Percentiles rank a stretch among this genome's conserved stretches.
phyloP scores from a whole-genome alignment of 2,329 filamentous ascomycete genomes.

The Penicillium verrucosum region DNA sequence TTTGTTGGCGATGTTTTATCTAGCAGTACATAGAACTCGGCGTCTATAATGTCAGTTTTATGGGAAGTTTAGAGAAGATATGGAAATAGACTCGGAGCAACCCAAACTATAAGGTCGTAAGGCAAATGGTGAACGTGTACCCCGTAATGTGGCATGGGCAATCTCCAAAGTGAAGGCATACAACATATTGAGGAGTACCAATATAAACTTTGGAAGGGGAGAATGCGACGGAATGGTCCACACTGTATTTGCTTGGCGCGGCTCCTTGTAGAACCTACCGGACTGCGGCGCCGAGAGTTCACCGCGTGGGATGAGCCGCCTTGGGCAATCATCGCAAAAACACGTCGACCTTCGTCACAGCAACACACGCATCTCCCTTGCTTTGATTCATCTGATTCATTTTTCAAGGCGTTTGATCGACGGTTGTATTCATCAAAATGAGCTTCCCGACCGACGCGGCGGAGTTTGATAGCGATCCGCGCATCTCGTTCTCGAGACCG shows the following conservation, averaged over 20 bases:
- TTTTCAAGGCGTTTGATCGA: neutral
- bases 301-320: neutral
- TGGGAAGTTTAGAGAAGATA: too few species aligned
- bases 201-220: neutral
- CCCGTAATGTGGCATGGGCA: too few species aligned
- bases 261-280: neutral
- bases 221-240: neutral
- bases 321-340: neutral
- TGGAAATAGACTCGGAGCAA: too few species aligned
- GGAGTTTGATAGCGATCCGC: slow-evolving; percentile 72
- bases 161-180: neutral
- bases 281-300: neutral
- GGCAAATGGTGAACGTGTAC: neutral
- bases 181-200: neutral
- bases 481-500: slow-evolving; percentile 81
- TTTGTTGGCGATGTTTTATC: neutral
- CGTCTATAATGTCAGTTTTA: too few species aligned
- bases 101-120: too few species aligned
- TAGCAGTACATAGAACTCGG: too few species aligned
- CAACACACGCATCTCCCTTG: too few species aligned
- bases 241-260: too few species aligned
- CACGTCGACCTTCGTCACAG: neutral
- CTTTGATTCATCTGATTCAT: neutral
- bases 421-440: slow-evolving; percentile 16
- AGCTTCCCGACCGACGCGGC: slow-evolving; percentile 55